Percentiles rank a stretch among this genome's conserved stretches.
Conservation (phyloP, 345 rosid species). For the Bruguiera sexangula region DNA sequence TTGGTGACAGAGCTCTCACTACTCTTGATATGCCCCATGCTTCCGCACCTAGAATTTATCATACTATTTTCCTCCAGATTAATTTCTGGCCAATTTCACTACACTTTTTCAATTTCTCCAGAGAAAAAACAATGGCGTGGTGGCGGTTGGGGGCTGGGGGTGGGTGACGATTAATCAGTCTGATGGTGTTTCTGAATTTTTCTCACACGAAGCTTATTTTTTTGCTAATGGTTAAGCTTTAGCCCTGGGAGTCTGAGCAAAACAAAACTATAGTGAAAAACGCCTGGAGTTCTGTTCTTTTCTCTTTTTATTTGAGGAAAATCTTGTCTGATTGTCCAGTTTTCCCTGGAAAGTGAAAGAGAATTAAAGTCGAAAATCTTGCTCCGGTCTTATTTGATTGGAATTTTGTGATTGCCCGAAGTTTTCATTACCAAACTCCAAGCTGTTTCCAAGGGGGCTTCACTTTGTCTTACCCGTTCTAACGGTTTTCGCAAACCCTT, state of each 20-base stretch:
- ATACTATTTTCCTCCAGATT: constrained; percentile 10
- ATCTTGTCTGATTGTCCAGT: constrained; percentile 15
- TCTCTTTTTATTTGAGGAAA: constrained; percentile 15
- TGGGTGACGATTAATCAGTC: no score
- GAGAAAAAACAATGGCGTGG: no score
- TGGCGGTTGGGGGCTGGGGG: no score
- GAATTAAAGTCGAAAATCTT: constrained; percentile 9
- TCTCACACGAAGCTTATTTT: no score
- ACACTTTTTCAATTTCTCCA: no score
- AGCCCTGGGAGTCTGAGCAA: no score
- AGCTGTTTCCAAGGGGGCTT: constrained; percentile 31
- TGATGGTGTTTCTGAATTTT: no score
- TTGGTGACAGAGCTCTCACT: constrained; percentile 38
- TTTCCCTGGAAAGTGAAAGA: constrained; percentile 12
- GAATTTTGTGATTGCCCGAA: constrained; percentile 14
- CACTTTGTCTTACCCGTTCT: constrained; percentile 26
- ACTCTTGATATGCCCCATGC: constrained; percentile 37
- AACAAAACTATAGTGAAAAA: neutral
- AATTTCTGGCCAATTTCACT: neutral
- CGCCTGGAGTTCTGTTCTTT: constrained; percentile 9
- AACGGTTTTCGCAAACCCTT: neutral
- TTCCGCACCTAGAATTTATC: constrained; percentile 41
- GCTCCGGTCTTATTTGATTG: constrained; percentile 18
- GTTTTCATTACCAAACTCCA: neutral
- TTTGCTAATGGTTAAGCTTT: no score